These are phyloP conservation scores for Pseudogymnoascus verrucosus DNA, from an alignment of 2,329 filamentous ascomycete genomes.

Conservation along the genomic window DNA sequence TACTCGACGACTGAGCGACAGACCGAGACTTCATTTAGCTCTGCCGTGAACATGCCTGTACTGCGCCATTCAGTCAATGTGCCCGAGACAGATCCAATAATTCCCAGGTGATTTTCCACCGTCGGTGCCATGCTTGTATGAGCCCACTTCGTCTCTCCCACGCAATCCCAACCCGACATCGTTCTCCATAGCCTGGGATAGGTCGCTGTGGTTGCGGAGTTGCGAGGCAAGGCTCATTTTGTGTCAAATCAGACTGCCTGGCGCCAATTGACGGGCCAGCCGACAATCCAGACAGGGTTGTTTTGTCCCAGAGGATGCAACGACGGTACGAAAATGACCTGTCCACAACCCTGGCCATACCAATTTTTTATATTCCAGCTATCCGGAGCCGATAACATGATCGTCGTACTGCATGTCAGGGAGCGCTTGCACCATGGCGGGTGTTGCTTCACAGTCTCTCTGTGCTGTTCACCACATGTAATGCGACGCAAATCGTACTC, in stretches of 20 bases:
- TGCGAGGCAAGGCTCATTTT: neutral
- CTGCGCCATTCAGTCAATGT: slow-evolving; percentile 3
- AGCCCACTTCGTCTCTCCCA: slow-evolving; percentile 5
- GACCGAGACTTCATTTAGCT: neutral
- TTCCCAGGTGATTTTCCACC: neutral
- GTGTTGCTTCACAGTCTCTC: neutral
- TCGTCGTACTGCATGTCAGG: slow-evolving; percentile 7
- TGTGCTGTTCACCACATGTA: neutral
- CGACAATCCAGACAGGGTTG: neutral
- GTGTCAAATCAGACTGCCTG: neutral
- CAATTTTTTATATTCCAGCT: neutral
- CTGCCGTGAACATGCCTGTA: neutral
- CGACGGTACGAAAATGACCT: neutral
- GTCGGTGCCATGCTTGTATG: neutral
- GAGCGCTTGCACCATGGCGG: neutral
- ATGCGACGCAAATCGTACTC: neutral
- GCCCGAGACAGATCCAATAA: slow-evolving; percentile 8
- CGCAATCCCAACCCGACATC: neutral
- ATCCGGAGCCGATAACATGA: slow-evolving; percentile 1
- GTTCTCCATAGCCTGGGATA: neutral
- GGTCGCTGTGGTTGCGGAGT: neutral
- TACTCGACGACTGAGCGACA: neutral
- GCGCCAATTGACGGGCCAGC: neutral
- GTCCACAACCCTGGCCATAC: neutral
- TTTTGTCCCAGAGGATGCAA: neutral